Conservation (phyloP, 2,329 filamentous ascomycete species). For the Clonostachys rhizophaga region DNA sequence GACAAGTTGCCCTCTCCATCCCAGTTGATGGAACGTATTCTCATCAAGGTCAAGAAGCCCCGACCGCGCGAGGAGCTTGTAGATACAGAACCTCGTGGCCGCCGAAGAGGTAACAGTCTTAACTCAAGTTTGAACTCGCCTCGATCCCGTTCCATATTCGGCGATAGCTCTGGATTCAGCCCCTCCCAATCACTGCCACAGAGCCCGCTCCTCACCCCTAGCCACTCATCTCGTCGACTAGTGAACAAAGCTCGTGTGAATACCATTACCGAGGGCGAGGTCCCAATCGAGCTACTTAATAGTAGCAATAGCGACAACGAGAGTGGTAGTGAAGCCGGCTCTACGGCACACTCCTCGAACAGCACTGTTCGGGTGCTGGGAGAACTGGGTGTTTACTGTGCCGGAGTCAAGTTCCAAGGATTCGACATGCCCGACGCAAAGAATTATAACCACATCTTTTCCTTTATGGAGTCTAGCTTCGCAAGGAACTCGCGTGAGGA, state of each 20-base stretch:
- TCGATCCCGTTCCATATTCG: constrained; percentile 31
- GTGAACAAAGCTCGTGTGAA: constrained; percentile 48
- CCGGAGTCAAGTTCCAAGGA: constrained; percentile 74
- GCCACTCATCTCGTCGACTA: constrained; percentile 42
- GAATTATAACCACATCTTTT: constrained; percentile 91
- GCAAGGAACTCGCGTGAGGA: constrained; percentile 74
- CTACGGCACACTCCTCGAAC: constrained; percentile 61
- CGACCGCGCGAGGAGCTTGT: constrained; percentile 35
- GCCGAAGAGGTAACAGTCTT: constrained; percentile 63
- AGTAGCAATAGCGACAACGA: constrained; percentile 79
- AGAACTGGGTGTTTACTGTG: constrained; percentile 74
- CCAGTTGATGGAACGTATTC: constrained; percentile 74
- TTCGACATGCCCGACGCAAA: constrained; percentile 77
- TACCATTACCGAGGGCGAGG: constrained; percentile 53
- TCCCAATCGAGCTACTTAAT: constrained; percentile 44
- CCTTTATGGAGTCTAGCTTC: constrained; percentile 87
- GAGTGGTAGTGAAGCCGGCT: constrained; percentile 53
- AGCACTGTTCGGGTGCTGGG: constrained; percentile 84
- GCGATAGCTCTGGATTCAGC: constrained; percentile 49
- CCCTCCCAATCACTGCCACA: constrained; percentile 46
- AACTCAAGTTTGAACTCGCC: constrained; percentile 59
- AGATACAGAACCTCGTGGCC: constrained; percentile 32
- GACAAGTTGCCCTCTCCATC: constrained; percentile 78
- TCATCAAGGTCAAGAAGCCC: constrained; percentile 93
- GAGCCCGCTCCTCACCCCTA: constrained; percentile 47